Evolutionary conservation across 2,329 filamentous ascomycete species (phyloP).

Genomic region (Colletotrichum lindemuthianum): DNA sequence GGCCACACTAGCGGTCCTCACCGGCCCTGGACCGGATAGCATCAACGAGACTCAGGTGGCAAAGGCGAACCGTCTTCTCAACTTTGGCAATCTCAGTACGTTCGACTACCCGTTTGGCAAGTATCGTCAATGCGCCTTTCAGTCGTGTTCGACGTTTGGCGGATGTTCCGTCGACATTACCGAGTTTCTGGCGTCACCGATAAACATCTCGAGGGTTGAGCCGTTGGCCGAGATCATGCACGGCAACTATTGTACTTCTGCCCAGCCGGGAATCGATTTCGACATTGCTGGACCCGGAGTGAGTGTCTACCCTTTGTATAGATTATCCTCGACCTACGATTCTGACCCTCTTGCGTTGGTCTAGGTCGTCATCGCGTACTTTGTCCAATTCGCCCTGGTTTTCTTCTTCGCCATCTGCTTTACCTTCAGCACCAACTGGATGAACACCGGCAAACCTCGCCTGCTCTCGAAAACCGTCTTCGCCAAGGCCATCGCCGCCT

Average conservation of each 20-base stretch:
- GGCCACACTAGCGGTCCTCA: not conserved
- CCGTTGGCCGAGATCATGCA: not conserved
- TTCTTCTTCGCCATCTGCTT: not conserved
- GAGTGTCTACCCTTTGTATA: not conserved
- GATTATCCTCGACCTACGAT: not conserved
- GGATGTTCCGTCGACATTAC: not conserved
- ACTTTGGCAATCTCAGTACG: not conserved
- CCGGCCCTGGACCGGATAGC: not conserved
- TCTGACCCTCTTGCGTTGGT: not conserved
- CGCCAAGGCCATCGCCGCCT: not conserved
- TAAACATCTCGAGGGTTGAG: not conserved
- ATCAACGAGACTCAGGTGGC: not conserved
- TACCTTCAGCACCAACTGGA: not conserved
- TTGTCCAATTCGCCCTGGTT: not conserved
- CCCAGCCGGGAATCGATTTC: not conserved
- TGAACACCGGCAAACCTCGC: not conserved
- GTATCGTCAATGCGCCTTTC: not conserved
- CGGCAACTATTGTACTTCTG: not conserved
- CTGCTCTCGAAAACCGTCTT: not conserved
- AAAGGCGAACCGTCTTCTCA: not conserved
- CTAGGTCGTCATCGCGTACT: not conserved
- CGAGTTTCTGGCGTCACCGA: not conserved
- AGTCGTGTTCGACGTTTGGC: not conserved
- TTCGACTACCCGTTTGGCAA: not conserved
- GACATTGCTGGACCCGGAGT: constrained; percentile 1